Evolutionary conservation across 2,329 filamentous ascomycete genomes (phyloP).

Genomic region (Fusarium albidum): DNA sequence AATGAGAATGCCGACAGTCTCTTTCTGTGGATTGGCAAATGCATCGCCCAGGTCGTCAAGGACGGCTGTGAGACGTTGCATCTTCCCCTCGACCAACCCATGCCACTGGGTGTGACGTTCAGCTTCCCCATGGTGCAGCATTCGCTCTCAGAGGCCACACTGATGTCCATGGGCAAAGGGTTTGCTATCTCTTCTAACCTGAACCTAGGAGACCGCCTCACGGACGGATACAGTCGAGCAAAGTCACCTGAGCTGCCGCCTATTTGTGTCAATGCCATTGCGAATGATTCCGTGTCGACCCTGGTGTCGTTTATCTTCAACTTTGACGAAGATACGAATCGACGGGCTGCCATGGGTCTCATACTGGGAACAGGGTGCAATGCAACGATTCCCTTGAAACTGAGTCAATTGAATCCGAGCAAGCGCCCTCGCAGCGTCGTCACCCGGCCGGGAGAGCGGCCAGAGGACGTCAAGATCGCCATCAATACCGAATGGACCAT

Average conservation of each 20-base stretch:
- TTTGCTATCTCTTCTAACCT: slow-evolving; percentile 69
- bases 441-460: slow-evolving; percentile 54
- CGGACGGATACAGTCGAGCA: slow-evolving; percentile 65
- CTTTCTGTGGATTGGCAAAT: slow-evolving; percentile 83
- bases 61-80: slow-evolving; percentile 58
- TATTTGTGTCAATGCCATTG: slow-evolving; percentile 77
- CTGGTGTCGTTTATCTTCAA: slow-evolving; percentile 80
- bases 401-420: slow-evolving; percentile 67
- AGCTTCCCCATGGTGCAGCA: slow-evolving; percentile 75
- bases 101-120: slow-evolving; percentile 75
- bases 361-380: slow-evolving; percentile 86
- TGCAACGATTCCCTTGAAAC: slow-evolving; percentile 77
- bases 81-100: slow-evolving; percentile 52
- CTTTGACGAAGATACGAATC: slow-evolving; percentile 66
- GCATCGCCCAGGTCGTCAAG: slow-evolving; percentile 76
- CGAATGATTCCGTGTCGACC: slow-evolving; percentile 83
- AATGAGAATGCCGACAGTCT: slow-evolving; percentile 77
- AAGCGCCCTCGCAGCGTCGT: slow-evolving; percentile 65
- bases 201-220: slow-evolving; percentile 67
- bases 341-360: slow-evolving; percentile 78
- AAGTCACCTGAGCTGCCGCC: slow-evolving; percentile 62
- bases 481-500: slow-evolving; percentile 90
- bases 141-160: slow-evolving; percentile 67
- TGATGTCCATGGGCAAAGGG: slow-evolving; percentile 76
- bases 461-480: slow-evolving; percentile 70